Conservation (phyloP, 345 rosid genomes). For the Salix exigua region DNA sequence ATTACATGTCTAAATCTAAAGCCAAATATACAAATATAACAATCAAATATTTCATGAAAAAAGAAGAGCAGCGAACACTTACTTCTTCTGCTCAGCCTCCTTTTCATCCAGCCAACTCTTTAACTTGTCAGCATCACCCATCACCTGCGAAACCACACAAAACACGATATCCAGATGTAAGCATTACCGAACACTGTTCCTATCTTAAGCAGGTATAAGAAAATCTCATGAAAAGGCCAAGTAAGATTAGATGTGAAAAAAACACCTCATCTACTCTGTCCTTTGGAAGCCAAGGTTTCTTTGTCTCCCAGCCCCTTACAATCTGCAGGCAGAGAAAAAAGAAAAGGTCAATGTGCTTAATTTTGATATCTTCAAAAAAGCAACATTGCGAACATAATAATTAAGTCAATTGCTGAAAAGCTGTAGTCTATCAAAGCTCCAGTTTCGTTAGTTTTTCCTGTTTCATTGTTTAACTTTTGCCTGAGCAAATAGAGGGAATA, state of each 20-base stretch:
- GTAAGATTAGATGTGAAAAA: constrained; percentile 4
- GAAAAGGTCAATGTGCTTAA: constrained; percentile 2
- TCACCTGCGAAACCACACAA: constrained; percentile 39
- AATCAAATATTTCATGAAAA: not conserved
- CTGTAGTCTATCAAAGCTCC: not conserved
- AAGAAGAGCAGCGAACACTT: constrained; percentile 23
- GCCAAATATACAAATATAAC: not conserved
- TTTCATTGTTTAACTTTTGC: not conserved
- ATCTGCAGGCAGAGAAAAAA: constrained; percentile 38
- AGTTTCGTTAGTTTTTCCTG: not conserved
- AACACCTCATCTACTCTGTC: constrained; percentile 68
- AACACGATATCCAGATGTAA: not conserved
- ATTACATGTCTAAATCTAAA: not conserved
- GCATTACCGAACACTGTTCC: not conserved
- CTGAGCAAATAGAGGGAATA: not conserved
- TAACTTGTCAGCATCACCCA: constrained; percentile 54
- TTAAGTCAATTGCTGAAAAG: not conserved
- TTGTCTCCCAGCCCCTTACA: constrained; percentile 58
- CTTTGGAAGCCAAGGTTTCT: constrained; percentile 90
- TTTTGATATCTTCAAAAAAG: not conserved
- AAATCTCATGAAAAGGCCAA: not conserved
- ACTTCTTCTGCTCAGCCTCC: constrained; percentile 78
- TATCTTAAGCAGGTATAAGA: not conserved
- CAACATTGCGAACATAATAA: not conserved
- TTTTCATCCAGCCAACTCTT: constrained; percentile 82